phyloP scores from a whole-genome alignment of 306 rosid species.

The Mimosa pudica region DNA sequence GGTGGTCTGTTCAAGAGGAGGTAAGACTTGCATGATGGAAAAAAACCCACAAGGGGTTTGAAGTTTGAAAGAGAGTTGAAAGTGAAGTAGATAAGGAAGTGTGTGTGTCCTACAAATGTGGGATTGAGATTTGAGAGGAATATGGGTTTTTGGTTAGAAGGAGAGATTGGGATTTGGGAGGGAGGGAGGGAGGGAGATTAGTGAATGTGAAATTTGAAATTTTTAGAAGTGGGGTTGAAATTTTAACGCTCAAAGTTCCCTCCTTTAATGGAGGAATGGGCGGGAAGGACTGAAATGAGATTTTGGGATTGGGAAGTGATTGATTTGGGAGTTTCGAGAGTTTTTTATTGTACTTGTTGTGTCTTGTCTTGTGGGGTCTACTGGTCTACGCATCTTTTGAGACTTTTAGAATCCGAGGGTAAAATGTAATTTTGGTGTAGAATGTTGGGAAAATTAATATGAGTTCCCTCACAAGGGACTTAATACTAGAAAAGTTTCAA shows the following conservation, averaged over 20 bases:
- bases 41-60: neutral
- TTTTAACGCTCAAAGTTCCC: slow-evolving; percentile 17
- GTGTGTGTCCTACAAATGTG: neutral
- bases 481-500: no score
- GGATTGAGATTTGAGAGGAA: neutral
- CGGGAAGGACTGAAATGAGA: slow-evolving; percentile 23
- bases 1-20: neutral
- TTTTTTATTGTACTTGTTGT: no score
- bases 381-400: neutral
- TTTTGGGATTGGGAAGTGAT: neutral
- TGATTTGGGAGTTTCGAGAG: neutral
- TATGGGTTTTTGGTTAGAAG: neutral
- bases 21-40: slow-evolving; percentile 8
- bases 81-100: neutral
- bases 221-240: neutral
- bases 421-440: no score
- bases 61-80: neutral
- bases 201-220: neutral
- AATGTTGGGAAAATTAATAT: no score
- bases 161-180: neutral
- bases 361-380: no score
- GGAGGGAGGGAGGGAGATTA: neutral
- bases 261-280: slow-evolving; percentile 29
- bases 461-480: no score
- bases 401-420: neutral